phyloP scores from a whole-genome alignment of 352 stramenopile species.

The Globisporangium yorkense region DNA sequence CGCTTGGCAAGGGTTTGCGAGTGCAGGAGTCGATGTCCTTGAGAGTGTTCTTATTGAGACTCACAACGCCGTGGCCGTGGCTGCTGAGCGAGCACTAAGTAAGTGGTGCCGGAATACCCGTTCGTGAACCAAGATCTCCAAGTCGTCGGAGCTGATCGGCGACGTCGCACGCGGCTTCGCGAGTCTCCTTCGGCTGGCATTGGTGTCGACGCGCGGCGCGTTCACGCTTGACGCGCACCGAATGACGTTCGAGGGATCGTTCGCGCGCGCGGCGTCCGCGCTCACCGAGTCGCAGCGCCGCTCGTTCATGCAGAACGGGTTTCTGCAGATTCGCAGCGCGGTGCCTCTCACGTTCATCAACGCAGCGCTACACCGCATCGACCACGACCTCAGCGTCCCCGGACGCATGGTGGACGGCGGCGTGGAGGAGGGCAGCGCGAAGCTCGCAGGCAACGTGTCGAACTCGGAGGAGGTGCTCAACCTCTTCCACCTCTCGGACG shows the following conservation, averaged over 20 bases:
- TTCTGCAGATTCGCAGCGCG: constrained; percentile 53
- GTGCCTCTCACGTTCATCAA: constrained; percentile 55
- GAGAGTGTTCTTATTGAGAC: too few relatives aligned
- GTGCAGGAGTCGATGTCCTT: too few relatives aligned
- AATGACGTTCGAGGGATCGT: constrained; percentile 21
- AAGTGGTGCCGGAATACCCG: too few relatives aligned
- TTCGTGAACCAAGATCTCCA: background rate
- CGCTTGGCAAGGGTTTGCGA: too few relatives aligned
- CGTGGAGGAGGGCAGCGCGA: constrained; percentile 67
- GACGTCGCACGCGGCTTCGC: constrained; percentile 32
- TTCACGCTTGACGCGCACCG: constrained; percentile 39
- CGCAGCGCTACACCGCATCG: constrained; percentile 52
- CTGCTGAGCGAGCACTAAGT: too few relatives aligned
- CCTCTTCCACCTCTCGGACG: constrained; percentile 49
- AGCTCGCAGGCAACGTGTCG: constrained; percentile 63
- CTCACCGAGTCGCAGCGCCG: constrained; percentile 54
- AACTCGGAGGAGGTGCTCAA: constrained; percentile 59
- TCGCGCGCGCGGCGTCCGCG: constrained; percentile 16
- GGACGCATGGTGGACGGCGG: constrained; percentile 67
- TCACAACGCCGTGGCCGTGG: too few relatives aligned
- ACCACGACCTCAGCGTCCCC: constrained; percentile 68
- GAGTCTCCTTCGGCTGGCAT: constrained; percentile 40
- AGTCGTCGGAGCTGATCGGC: constrained; percentile 33
- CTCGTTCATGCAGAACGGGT: constrained; percentile 72
- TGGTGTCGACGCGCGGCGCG: constrained; percentile 41